phyloP scores from a whole-genome alignment of 139 green algal genomes.

The Volvox africanus region DNA sequence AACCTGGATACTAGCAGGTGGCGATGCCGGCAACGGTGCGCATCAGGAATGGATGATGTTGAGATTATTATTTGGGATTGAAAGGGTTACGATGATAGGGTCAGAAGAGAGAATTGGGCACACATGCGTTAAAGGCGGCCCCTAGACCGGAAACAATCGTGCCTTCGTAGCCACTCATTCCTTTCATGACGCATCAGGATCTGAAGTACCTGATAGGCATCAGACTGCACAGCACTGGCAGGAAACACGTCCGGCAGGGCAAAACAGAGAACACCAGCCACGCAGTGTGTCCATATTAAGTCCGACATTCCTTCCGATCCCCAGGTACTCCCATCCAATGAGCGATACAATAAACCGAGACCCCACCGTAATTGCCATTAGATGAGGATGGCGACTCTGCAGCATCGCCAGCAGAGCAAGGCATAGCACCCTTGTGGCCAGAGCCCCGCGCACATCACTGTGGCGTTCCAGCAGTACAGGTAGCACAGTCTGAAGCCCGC shows the following conservation, averaged over 20 bases:
- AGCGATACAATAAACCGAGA: neutral
- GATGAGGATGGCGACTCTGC: slow-evolving; percentile 38
- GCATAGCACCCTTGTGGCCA: neutral
- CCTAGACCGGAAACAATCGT: neutral
- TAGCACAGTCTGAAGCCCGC: slow-evolving; percentile 39
- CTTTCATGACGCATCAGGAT: too few relatives aligned
- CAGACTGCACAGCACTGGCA: neutral
- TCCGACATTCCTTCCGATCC: neutral
- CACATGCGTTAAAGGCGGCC: neutral
- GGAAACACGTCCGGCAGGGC: too few relatives aligned
- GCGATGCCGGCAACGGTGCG: neutral
- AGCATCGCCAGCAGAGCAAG: slow-evolving; percentile 37
- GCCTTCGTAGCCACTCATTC: neutral
- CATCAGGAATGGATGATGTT: neutral
- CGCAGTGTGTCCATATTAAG: neutral
- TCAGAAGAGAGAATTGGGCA: neutral
- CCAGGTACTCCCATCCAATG: neutral
- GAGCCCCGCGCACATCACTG: slow-evolving; percentile 39
- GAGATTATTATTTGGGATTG: neutral
- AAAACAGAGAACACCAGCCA: too few relatives aligned
- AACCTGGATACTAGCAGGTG: slow-evolving; percentile 1
- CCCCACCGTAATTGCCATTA: slow-evolving; percentile 12
- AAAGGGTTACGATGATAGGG: neutral
- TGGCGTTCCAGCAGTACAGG: slow-evolving; percentile 48
- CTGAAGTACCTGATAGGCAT: neutral